These are phyloP conservation scores for Malbranchea cinnamomea DNA, from an alignment of 2,329 filamentous ascomycete species.

Conservation along the genomic window DNA sequence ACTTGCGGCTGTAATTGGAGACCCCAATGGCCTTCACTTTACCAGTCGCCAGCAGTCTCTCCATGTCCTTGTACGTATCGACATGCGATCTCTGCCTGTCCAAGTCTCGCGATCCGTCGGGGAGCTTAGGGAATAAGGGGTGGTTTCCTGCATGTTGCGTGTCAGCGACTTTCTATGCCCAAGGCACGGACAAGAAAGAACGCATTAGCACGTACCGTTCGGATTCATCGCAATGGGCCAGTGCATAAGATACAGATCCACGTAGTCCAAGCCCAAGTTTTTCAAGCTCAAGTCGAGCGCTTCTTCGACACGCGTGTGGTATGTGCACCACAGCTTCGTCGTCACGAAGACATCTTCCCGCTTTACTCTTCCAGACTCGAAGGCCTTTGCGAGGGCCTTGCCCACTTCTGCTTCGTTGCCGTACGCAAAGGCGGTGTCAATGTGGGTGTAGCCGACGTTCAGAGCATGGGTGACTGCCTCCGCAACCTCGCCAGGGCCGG, in stretches of 20 bases:
- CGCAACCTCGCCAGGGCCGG: conserved; percentile 42
- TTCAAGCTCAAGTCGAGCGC: conserved; percentile 59
- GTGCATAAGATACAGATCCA: conserved; percentile 72
- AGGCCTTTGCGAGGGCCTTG: conserved; percentile 57
- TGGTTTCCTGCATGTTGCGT: conserved; percentile 17
- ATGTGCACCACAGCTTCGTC: conserved; percentile 75
- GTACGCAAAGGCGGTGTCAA: conserved; percentile 26
- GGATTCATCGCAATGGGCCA: conserved; percentile 68
- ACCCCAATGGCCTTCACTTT: conserved; percentile 45
- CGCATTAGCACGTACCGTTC: conserved; percentile 34
- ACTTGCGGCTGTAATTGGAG: conserved; percentile 41
- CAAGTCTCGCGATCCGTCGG: conserved; percentile 61
- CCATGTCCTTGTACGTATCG: conserved; percentile 61
- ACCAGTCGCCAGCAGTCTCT: conserved; percentile 38
- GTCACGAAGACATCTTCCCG: conserved; percentile 71
- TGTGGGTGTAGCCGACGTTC: conserved; percentile 12
- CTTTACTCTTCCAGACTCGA: conserved; percentile 52
- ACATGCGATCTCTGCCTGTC: conserved; percentile 53
- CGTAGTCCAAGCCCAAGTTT: conserved; percentile 60
- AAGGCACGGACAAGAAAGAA: neutral
- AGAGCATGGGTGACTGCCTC: conserved; percentile 35
- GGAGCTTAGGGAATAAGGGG: conserved; percentile 51
- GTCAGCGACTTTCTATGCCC: neutral
- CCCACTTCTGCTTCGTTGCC: conserved; percentile 66
- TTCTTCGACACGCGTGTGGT: conserved; percentile 53